Percentiles rank a stretch among this genome's conserved stretches.
Conservation (phyloP, 805 yeast genomes). For the Lipomyces orientalis region DNA sequence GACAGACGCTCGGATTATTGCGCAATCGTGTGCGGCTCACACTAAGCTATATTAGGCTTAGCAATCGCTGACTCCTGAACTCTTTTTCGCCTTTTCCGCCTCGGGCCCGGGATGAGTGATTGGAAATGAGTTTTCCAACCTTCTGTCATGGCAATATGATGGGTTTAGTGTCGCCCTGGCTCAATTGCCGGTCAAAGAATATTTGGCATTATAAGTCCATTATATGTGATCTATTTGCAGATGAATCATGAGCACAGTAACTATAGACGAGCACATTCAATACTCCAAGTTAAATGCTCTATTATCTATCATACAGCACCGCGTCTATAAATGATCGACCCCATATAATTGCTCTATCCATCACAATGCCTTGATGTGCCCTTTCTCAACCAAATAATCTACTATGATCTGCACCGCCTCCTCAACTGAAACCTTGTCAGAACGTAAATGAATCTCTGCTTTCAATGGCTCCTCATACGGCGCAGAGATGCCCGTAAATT, state of each 20-base stretch:
- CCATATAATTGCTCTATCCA: neutral
- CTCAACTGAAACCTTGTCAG: conserved; percentile 74
- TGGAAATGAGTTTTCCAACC: neutral
- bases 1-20: conserved; percentile 4
- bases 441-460: conserved; percentile 82
- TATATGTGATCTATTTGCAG: neutral
- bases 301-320: conserved; percentile 1
- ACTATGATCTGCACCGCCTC: conserved; percentile 77
- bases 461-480: conserved; percentile 91
- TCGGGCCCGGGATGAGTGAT: neutral
- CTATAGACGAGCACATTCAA: neutral
- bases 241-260: neutral
- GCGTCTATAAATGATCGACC: neutral
- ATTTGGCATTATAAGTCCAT: no score
- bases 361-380: conserved; percentile 12
- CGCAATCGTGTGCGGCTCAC: conserved; percentile 12
- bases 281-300: neutral
- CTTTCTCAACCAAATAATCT: conserved; percentile 56
- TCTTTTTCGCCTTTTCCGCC: neutral
- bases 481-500: conserved; percentile 93
- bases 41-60: neutral
- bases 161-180: neutral
- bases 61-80: neutral
- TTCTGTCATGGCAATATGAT: neutral
- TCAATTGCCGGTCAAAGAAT: no score